Evolutionary conservation across 495 filamentous ascomycete genomes (phyloP).

Genomic region (Neurospora hispaniola): DNA sequence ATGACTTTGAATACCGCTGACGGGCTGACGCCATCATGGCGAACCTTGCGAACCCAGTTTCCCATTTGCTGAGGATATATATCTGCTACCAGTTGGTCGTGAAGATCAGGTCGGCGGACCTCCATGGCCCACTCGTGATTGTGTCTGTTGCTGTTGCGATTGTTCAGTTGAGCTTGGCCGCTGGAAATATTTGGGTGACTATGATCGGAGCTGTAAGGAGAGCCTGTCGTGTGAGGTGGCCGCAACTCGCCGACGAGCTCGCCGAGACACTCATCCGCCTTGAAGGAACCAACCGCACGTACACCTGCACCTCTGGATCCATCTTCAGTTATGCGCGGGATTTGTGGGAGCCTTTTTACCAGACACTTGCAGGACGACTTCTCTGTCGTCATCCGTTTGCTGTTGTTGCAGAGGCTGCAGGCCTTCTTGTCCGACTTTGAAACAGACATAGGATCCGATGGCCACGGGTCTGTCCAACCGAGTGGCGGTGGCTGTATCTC

Average conservation of each 20-base stretch:
- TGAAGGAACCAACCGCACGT: conserved; percentile 9
- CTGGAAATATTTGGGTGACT: not conserved
- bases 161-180: not conserved
- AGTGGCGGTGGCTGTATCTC: conserved; percentile 3
- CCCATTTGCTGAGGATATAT: conserved; percentile 16
- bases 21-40: conserved; percentile 10
- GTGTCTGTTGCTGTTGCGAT: not conserved
- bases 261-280: conserved; percentile 10
- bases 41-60: conserved; percentile 25
- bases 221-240: conserved; percentile 4
- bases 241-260: conserved; percentile 22
- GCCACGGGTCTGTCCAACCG: conserved; percentile 17
- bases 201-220: not conserved
- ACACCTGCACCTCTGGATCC: conserved; percentile 11
- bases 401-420: conserved; percentile 14
- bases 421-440: not conserved
- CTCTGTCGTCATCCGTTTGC: not conserved
- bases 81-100: conserved; percentile 15
- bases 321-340: conserved; percentile 16
- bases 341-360: conserved; percentile 2
- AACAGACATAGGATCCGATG: conserved; percentile 12
- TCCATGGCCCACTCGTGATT: conserved; percentile 14
- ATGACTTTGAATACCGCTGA: conserved; percentile 11
- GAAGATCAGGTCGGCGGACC: conserved; percentile 16
- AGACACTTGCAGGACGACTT: conserved; percentile 10